Percentiles rank a stretch among this genome's conserved stretches.
Evolutionary conservation across 2,329 filamentous ascomycete genomes (phyloP).

Genomic region (Meredithiella fracta): DNA sequence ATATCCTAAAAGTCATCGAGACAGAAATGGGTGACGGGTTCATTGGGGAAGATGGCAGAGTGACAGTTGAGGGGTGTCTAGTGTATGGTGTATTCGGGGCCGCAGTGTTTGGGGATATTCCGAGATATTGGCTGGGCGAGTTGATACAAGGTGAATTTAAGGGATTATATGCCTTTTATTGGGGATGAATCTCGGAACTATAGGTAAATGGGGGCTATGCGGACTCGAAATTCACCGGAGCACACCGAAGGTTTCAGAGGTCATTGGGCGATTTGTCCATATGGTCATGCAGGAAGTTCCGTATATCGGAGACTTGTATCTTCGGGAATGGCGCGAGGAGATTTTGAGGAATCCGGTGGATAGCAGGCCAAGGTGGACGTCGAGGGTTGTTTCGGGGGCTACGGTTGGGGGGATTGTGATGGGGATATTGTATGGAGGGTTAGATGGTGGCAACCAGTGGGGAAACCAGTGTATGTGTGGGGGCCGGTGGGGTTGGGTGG

Average conservation of each 20-base stretch:
- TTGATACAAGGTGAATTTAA: slow-evolving; percentile 19
- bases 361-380: slow-evolving; percentile 1
- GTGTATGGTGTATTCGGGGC: slow-evolving; percentile 64
- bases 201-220: neutral
- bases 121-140: slow-evolving; percentile 27
- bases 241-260: slow-evolving; percentile 16
- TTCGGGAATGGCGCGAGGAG: slow-evolving; percentile 20
- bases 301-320: slow-evolving; percentile 20
- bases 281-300: slow-evolving; percentile 21
- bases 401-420: slow-evolving; percentile 24
- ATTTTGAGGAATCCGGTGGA: slow-evolving; percentile 1
- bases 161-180: slow-evolving; percentile 16
- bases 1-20: slow-evolving; percentile 45
- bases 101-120: slow-evolving; percentile 39
- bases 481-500: slow-evolving; percentile 19
- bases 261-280: slow-evolving; percentile 19
- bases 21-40: slow-evolving; percentile 12
- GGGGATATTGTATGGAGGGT: slow-evolving; percentile 24
- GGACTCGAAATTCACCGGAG: neutral
- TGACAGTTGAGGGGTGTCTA: slow-evolving; percentile 51
- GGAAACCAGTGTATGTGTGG: slow-evolving; percentile 29
- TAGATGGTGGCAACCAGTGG: slow-evolving; percentile 28
- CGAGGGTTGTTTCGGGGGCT: slow-evolving; percentile 17
- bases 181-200: neutral
- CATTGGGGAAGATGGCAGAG: slow-evolving; percentile 14